phyloP scores from a whole-genome alignment of 164 flowering plant genomes.

The Tetrastigma voinierianum region DNA sequence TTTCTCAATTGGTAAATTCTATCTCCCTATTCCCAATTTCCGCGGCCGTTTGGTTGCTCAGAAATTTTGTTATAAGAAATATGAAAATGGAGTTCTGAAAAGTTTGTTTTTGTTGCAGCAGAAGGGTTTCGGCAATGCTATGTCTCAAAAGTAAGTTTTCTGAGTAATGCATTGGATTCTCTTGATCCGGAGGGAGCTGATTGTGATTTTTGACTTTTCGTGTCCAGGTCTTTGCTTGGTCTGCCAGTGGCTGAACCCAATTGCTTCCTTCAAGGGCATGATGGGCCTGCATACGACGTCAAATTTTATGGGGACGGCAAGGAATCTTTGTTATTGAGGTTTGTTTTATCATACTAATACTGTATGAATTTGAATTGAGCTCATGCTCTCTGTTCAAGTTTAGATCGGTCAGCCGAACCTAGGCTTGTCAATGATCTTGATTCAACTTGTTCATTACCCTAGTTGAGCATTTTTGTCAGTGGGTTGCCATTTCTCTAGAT shows the following conservation, averaged over 20 bases:
- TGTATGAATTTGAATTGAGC: too few relatives aligned
- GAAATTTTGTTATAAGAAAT: too few relatives aligned
- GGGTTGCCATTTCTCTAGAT: too few relatives aligned
- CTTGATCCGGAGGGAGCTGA: background rate
- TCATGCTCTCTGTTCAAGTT: too few relatives aligned
- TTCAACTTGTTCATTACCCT: too few relatives aligned
- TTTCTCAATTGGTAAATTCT: constrained; percentile 41
- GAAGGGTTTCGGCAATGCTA: constrained; percentile 23
- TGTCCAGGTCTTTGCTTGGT: constrained; percentile 27
- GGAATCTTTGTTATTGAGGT: constrained; percentile 69
- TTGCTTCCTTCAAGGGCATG: constrained; percentile 62
- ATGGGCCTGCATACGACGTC: constrained; percentile 93
- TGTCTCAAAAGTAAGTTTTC: constrained; percentile 45
- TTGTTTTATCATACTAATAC: too few relatives aligned
- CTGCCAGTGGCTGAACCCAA: constrained; percentile 56
- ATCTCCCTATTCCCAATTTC: background rate
- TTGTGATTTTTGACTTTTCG: background rate
- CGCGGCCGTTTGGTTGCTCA: background rate
- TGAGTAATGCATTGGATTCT: background rate
- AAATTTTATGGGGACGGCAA: constrained; percentile 76
- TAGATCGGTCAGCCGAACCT: too few relatives aligned
- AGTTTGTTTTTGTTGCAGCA: constrained; percentile 35
- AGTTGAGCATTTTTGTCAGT: too few relatives aligned
- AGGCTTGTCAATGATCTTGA: too few relatives aligned
- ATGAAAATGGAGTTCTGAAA: background rate